Base-by-base conservation (phyloP, 177 flowering plant species). In the Telopea speciosissima region DNA sequence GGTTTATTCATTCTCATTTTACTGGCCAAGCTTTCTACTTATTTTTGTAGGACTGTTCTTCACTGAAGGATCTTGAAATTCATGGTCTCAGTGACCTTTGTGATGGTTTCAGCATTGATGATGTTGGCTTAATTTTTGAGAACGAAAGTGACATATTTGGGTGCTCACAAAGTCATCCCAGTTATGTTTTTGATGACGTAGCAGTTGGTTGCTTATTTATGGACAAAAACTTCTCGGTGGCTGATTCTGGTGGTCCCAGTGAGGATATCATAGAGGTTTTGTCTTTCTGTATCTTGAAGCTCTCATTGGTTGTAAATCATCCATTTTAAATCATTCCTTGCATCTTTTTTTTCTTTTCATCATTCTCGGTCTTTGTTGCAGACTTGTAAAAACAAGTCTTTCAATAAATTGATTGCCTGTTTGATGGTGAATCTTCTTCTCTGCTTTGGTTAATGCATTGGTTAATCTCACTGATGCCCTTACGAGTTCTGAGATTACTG, bases 211-310 rank as follows among this genome's bases (percentile, higher is more conserved):
- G 79, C 79, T 74, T 79, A 8, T 63, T 79, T 31, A 73, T 81
- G 79, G 87, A 83, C 72, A 84, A 84, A 65, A 83, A 80, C 68
- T 54, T 80, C 9, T 69, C 82, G 0, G 81, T 77, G 62, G 69
- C 82, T 3, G 84, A 83, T 64, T 82, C 87, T 19, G 79, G 76
- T 73, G 70, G 69, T 66, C 82, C 77, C 44, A 69, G 75, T 31
- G 89, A 81, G 58, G 80, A 72, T 72, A 71, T 83, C 64, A 42
- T 83, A 28, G 88, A 88, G 96, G 96, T 89, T 71, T 33, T 33
- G 2, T 9, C 42, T 24, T 62, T 64, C 65, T 36, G 59, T 40
- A 36, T 25, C 3, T 23, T 33, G 12, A 22, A 12, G 19, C 3
- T 67, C 62, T 36, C 23, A 12, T 44, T 8, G 49, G 1, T 8